Percentiles rank a stretch among this genome's conserved stretches.
Evolutionary conservation across 1,284 basidiomycete genomes (phyloP).

Genomic region (Peniophora sp.): DNA sequence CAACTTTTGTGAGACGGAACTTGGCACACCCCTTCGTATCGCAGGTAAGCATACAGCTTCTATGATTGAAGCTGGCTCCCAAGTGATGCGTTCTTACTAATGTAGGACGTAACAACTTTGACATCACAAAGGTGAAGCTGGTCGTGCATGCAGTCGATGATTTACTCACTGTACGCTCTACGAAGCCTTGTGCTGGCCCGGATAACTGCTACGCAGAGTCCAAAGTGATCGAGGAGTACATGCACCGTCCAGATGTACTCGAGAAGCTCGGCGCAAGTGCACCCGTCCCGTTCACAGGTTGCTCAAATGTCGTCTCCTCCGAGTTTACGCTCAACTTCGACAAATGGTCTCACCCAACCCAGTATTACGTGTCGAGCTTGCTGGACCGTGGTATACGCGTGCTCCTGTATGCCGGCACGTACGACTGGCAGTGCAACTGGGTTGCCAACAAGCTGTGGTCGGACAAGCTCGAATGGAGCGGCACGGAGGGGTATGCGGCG

Average conservation of each 20-base stretch:
- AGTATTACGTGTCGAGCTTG: slow-evolving; percentile 61
- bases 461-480: slow-evolving; percentile 66
- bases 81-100: background rate
- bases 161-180: background rate
- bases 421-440: slow-evolving; percentile 79
- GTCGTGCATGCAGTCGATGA: background rate
- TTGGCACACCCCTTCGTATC: slow-evolving; percentile 44
- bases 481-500: slow-evolving; percentile 41
- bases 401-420: slow-evolving; percentile 73
- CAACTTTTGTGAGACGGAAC: slow-evolving; percentile 50
- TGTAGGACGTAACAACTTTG: slow-evolving; percentile 57
- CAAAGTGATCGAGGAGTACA: slow-evolving; percentile 39
- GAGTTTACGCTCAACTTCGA: slow-evolving; percentile 48
- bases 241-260: slow-evolving; percentile 50
- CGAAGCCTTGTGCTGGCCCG: slow-evolving; percentile 39
- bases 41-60: slow-evolving; percentile 31
- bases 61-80: background rate
- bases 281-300: slow-evolving; percentile 46
- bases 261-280: slow-evolving; percentile 52
- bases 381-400: slow-evolving; percentile 68
- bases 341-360: slow-evolving; percentile 50
- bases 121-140: slow-evolving; percentile 53
- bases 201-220: slow-evolving; percentile 52
- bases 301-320: slow-evolving; percentile 41
- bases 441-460: slow-evolving; percentile 71